Conservation (phyloP, 2,329 filamentous ascomycete genomes). For the Alternaria brassicicola region DNA sequence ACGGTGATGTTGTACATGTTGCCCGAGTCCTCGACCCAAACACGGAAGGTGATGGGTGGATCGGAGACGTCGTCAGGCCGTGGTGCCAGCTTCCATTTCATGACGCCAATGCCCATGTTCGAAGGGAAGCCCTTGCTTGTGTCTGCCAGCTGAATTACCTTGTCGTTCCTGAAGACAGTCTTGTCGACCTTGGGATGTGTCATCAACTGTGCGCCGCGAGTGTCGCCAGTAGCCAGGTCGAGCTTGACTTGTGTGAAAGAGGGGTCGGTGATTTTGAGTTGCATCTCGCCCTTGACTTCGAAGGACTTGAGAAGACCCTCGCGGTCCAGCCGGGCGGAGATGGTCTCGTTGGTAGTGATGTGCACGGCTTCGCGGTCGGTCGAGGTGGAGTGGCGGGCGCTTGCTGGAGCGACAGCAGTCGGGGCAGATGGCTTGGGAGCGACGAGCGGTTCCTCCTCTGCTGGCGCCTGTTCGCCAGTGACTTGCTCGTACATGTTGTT, state of each 20-base stretch:
- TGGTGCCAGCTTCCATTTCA: constrained; percentile 88
- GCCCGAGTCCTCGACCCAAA: constrained; percentile 92
- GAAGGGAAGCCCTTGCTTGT: constrained; percentile 86
- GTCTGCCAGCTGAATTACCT: constrained; percentile 89
- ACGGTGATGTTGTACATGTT: constrained; percentile 88
- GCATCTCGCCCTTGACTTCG: constrained; percentile 88
- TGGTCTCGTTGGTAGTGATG: constrained; percentile 85
- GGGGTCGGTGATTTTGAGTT: constrained; percentile 86
- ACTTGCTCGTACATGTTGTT: constrained; percentile 98
- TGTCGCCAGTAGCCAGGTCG: constrained; percentile 74
- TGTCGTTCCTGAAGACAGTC: constrained; percentile 79
- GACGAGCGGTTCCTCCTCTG: constrained; percentile 81
- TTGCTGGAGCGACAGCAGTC: constrained; percentile 58
- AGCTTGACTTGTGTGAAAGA: constrained; percentile 92
- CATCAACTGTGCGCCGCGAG: constrained; percentile 86
- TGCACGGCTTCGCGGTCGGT: constrained; percentile 85
- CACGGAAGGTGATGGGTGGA: constrained; percentile 92
- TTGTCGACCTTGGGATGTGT: constrained; percentile 98
- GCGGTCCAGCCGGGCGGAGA: constrained; percentile 84
- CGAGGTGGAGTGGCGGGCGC: constrained; percentile 67
- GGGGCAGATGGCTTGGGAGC: constrained; percentile 59
- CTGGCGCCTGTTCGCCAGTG: constrained; percentile 79
- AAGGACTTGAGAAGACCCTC: constrained; percentile 88
- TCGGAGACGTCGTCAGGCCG: constrained; percentile 80
- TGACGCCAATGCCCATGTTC: constrained; percentile 90